Evolutionary conservation across 768 basidiomycete species (phyloP), one percentile per base, ranked within the genome.

Genomic region (Daedaleopsis sinensis): DNA sequence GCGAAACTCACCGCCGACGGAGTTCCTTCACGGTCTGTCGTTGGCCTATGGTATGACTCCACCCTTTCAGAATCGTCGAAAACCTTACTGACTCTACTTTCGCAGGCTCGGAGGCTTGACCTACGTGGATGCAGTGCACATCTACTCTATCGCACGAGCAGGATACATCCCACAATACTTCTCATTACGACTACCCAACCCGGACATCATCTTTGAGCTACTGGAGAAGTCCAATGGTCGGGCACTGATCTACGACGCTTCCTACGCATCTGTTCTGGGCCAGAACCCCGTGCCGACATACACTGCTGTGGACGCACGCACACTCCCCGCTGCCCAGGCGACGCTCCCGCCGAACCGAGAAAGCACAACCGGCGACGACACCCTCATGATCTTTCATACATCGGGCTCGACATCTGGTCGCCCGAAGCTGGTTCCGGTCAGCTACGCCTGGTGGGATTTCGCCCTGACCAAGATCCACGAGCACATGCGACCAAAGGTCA

Each of bases 391-490:
- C 58, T 91, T 91, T 78, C 91, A 91, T 70, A 91, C 91, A 13
- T 87, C 86, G 59, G 91, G 91, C 13, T 91, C 90, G 52, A 92
- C 91, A 13, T 92, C 90, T 24, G 90, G 90, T 55, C 87, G 84
- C 67, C 91, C 91, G 1, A 92, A 91, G 68, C 85, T 92, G 39
- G 87, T 93, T 0, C 89, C 87, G 19, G 86, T 86, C 71, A 89
- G 77, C 69, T 85, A 83, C 67, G 79, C 77, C n/a, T 92, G 90
- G 91, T 66, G 92, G 58, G 76, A 83, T 61, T 73, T 81, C n/a
- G 81, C 81, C 1, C 73, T 86, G 55, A 67, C 76, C 16, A 93
- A 93, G 73, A 84, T 88, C 32, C 69, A 74, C 58, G 77, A 80
- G 61, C 78, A 84, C 51, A 60, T 65, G 64, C 52, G 51, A 36